A percentile compares a stretch with the other conserved stretches of the same genome.
Conservation (phyloP, 176 grass and related monocot species). For the Panicum miliaceum region DNA sequence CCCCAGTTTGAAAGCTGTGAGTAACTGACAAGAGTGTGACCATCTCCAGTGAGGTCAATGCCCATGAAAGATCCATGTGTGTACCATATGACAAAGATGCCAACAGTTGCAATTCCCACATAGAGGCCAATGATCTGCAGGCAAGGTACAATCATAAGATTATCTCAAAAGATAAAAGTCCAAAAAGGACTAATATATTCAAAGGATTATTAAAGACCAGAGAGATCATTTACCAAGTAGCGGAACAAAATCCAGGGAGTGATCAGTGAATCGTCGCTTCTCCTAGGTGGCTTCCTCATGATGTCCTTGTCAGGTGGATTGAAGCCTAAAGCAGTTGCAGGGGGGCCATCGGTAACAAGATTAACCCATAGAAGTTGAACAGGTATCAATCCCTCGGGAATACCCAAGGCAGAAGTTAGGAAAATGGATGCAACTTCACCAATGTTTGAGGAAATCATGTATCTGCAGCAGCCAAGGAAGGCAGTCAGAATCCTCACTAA, state of each 20-base stretch:
- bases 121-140: constrained; percentile 79
- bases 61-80: constrained; percentile 96
- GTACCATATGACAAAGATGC: constrained; percentile 96
- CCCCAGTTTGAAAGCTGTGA: constrained; percentile 95
- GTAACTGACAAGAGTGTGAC: constrained; percentile 89
- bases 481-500: constrained; percentile 37
- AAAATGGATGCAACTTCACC: constrained; percentile 98
- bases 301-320: constrained; percentile 98
- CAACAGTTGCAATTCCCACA: constrained; percentile 80
- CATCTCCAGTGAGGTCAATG: constrained; percentile 85
- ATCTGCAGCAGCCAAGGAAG: constrained; percentile 60
- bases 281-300: constrained; percentile 96
- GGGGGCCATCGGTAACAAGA: constrained; percentile 91
- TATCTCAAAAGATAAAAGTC: not conserved
- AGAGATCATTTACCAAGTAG: constrained; percentile 67
- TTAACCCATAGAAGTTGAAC: constrained; percentile 99
- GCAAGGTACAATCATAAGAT: not conserved
- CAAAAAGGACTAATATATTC: not conserved
- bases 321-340: constrained; percentile 95
- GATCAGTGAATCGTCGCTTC: constrained; percentile 84
- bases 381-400: constrained; percentile 97
- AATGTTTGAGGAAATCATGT: constrained; percentile 99
- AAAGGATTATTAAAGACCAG: not conserved
- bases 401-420: constrained; percentile 90
- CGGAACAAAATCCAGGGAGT: constrained; percentile 97